Percentiles rank a stretch among this genome's conserved stretches.
These are phyloP conservation scores for Bertia moriformis DNA, from an alignment of 2,329 filamentous ascomycete genomes.

Conservation along the genomic window DNA sequence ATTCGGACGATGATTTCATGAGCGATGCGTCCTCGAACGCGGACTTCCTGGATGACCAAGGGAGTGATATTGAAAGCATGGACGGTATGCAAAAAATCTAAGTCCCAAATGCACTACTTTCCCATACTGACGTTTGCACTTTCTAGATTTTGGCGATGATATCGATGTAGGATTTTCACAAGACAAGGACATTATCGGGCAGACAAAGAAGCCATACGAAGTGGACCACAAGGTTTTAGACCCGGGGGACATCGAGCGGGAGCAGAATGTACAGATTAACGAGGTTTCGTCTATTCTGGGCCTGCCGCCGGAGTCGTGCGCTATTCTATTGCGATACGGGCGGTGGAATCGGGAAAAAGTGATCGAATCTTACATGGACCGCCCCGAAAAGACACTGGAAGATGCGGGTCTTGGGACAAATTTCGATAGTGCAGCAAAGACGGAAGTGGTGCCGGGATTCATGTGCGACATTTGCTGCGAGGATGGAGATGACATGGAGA, in stretches of 20 bases:
- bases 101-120: too few relatives aligned
- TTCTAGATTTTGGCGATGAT: conserved; percentile 38
- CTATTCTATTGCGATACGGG: conserved; percentile 76
- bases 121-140: conserved; percentile 34
- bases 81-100: too few relatives aligned
- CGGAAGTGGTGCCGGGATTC: conserved; percentile 63
- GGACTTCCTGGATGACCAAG: conserved; percentile 63
- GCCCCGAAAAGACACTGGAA: conserved; percentile 64
- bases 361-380: conserved; percentile 94
- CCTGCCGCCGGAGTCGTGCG: conserved; percentile 74
- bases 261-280: conserved; percentile 73
- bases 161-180: conserved; percentile 19
- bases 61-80: conserved; percentile 38
- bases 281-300: conserved; percentile 87
- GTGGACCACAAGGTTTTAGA: conserved; percentile 71
- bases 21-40: conserved; percentile 68
- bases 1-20: conserved; percentile 90
- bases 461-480: conserved; percentile 93
- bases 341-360: conserved; percentile 94
- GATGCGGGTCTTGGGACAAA: conserved; percentile 65
- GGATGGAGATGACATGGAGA: conserved; percentile 61
- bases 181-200: conserved; percentile 46
- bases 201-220: conserved; percentile 63
- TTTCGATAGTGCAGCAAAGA: conserved; percentile 44
- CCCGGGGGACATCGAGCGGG: conserved; percentile 66